A percentile compares a stretch with the other conserved stretches of the same genome.
Conservation (phyloP, 2,329 filamentous ascomycete species). For the Ophiostoma angusticollis region DNA sequence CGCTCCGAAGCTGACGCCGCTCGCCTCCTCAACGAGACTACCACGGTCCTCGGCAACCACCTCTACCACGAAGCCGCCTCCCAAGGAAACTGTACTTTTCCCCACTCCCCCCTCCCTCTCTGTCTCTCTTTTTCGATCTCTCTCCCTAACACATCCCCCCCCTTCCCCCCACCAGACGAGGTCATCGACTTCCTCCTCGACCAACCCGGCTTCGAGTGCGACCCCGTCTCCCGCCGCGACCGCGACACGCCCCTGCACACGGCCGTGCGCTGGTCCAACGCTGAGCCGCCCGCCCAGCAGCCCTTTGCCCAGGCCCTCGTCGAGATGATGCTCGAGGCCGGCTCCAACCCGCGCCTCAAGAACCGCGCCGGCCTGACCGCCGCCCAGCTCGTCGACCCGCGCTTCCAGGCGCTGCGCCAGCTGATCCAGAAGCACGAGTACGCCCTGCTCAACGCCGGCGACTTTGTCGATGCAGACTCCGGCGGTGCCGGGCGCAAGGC, state of each 20-base stretch:
- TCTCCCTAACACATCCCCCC: background rate
- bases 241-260: conserved; percentile 70
- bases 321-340: conserved; percentile 72
- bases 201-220: conserved; percentile 75
- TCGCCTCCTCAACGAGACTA: conserved; percentile 70
- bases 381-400: conserved; percentile 59
- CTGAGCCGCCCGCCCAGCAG: conserved; percentile 48
- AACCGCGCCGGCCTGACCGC: conserved; percentile 66
- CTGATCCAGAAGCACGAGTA: conserved; percentile 62
- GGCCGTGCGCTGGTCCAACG: conserved; percentile 65
- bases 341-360: conserved; percentile 41
- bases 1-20: conserved; percentile 55
- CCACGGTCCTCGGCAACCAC: conserved; percentile 75
- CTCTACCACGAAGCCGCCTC: conserved; percentile 80
- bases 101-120: background rate
- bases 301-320: conserved; percentile 54
- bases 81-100: conserved; percentile 63
- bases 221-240: conserved; percentile 58
- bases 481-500: conserved; percentile 12
- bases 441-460: conserved; percentile 42
- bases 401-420: conserved; percentile 47
- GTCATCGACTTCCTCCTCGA: conserved; percentile 72
- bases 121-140: background rate
- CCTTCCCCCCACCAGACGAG: conserved; percentile 43
- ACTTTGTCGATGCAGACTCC: conserved; percentile 36